Conservation (phyloP, 257 asterid species). For the Fraxinus pennsylvanica region DNA sequence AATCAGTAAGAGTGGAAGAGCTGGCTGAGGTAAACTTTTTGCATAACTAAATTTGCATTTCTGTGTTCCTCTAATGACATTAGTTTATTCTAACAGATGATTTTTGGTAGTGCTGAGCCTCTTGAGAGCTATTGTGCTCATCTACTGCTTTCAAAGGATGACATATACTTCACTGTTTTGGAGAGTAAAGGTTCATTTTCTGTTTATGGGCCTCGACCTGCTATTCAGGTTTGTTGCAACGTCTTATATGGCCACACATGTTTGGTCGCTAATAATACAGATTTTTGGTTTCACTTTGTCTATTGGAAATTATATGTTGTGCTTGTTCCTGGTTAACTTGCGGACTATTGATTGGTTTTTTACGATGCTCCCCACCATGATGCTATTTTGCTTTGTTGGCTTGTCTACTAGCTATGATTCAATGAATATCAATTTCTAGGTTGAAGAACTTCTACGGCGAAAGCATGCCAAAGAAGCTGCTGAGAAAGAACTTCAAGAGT, state of each 20-base stretch:
- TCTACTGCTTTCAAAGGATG: slow-evolving; percentile 78
- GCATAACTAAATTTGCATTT: slow-evolving; percentile 20
- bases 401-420: slow-evolving; percentile 13
- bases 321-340: slow-evolving; percentile 6
- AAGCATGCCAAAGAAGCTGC: slow-evolving; percentile 75
- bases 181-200: slow-evolving; percentile 67
- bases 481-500: slow-evolving; percentile 74
- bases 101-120: slow-evolving; percentile 93
- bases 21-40: slow-evolving; percentile 79
- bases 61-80: slow-evolving; percentile 43
- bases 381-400: slow-evolving; percentile 16
- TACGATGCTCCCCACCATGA: slow-evolving; percentile 14
- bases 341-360: slow-evolving; percentile 17
- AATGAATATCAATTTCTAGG: slow-evolving; percentile 48
- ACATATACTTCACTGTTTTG: slow-evolving; percentile 63
- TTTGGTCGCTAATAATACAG: slow-evolving; percentile 2
- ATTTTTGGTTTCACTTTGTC: slow-evolving; percentile 17
- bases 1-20: slow-evolving; percentile 69
- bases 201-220: slow-evolving; percentile 86
- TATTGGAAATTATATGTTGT: slow-evolving; percentile 2
- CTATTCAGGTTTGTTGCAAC: slow-evolving; percentile 58
- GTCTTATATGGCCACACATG: slow-evolving; percentile 2
- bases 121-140: slow-evolving; percentile 92
- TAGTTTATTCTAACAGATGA: slow-evolving; percentile 70
- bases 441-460: slow-evolving; percentile 72